A percentile compares a stretch with the other conserved stretches of the same genome.
Conservation (phyloP, 768 basidiomycete genomes). For the Leucocoprinus sp. region DNA sequence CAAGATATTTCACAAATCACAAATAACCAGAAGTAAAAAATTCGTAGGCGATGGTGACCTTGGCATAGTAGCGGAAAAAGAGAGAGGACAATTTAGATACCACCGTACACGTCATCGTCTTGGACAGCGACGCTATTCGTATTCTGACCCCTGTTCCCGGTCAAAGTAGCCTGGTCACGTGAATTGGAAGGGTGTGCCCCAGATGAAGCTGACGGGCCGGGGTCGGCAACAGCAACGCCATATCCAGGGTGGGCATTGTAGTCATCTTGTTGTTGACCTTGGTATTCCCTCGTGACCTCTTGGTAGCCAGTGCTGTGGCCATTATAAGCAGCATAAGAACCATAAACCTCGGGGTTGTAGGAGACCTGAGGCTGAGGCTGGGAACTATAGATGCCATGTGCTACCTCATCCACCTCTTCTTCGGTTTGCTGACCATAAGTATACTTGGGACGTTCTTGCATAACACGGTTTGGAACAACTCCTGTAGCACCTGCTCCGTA, state of each 20-base stretch:
- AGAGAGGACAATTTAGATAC: conserved; percentile 19
- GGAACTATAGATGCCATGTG: conserved; percentile 32
- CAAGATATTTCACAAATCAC: neutral
- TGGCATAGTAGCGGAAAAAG: neutral
- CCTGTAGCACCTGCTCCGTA: conserved; percentile 13
- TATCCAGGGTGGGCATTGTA: conserved; percentile 13
- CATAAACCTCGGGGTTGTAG: conserved; percentile 38
- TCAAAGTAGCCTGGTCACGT: neutral
- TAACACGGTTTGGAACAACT: neutral
- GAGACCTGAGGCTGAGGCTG: conserved; percentile 29
- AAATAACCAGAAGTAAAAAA: neutral
- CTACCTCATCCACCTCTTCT: conserved; percentile 26
- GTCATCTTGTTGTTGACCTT: conserved; percentile 20
- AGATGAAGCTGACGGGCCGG: conserved; percentile 1
- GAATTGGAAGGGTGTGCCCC: conserved; percentile 1
- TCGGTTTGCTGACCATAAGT: conserved; percentile 26
- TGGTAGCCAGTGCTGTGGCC: conserved; percentile 20
- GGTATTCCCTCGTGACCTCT: conserved; percentile 24
- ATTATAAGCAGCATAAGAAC: conserved; percentile 30
- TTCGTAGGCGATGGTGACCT: too few species aligned
- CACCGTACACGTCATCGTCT: conserved; percentile 30
- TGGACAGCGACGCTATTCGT: conserved; percentile 15
- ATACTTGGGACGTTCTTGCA: conserved; percentile 23
- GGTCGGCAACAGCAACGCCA: conserved; percentile 18
- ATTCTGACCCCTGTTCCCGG: conserved; percentile 13